Evolutionary conservation across 2,329 filamentous ascomycete genomes (phyloP).

Genomic region (Epichloe sylvatica): DNA sequence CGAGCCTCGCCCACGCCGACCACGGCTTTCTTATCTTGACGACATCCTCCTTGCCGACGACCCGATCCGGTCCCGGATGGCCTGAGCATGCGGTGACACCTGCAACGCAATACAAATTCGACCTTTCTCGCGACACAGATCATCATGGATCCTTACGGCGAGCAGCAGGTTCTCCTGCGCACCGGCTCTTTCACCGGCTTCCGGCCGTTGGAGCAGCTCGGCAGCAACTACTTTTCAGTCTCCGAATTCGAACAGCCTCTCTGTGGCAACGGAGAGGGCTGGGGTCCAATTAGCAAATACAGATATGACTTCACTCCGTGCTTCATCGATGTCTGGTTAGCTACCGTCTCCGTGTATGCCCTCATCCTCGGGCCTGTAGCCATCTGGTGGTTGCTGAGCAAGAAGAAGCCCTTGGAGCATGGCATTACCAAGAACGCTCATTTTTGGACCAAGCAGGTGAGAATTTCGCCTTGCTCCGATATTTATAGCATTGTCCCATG

Average conservation of each 20-base stretch:
- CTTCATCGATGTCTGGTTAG: constrained; percentile 86
- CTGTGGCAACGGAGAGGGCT: constrained; percentile 83
- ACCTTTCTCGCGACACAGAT: constrained; percentile 4
- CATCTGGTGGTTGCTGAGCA: constrained; percentile 64
- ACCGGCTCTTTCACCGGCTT: constrained; percentile 50
- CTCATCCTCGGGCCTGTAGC: constrained; percentile 64
- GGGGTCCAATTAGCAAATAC: constrained; percentile 79
- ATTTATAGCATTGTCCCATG: not conserved
- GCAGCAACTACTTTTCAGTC: constrained; percentile 45
- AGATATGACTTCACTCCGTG: constrained; percentile 95
- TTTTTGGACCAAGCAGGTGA: constrained; percentile 83
- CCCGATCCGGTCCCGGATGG: constrained; percentile 5
- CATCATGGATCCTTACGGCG: constrained; percentile 18
- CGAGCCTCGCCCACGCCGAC: not conserved
- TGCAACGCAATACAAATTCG: constrained; percentile 9
- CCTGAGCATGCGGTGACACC: constrained; percentile 9
- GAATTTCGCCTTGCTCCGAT: not conserved
- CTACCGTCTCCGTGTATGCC: constrained; percentile 63
- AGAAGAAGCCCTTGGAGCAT: constrained; percentile 40
- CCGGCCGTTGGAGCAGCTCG: constrained; percentile 35
- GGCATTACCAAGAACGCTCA: constrained; percentile 73
- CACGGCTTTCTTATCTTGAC: not conserved
- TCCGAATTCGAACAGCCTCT: constrained; percentile 49
- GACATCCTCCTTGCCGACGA: constrained; percentile 7
- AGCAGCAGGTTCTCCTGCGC: constrained; percentile 35